These are phyloP conservation scores for Sporisorium iseilematis-ciliati DNA, from an alignment of 1,284 basidiomycete species.

Conservation along the genomic window DNA sequence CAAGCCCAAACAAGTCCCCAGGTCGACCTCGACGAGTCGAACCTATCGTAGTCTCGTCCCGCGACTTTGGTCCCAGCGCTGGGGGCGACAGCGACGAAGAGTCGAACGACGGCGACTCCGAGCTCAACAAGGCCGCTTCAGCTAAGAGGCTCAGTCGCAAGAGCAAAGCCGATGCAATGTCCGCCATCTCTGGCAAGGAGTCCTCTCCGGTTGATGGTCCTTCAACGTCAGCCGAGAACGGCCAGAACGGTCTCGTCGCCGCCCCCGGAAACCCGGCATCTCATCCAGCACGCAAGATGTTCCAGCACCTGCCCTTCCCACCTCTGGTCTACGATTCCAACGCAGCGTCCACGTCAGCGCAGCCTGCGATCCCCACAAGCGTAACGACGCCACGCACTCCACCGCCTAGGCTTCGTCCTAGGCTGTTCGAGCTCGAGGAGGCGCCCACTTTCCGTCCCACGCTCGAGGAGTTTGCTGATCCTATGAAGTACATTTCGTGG, in stretches of 20 bases:
- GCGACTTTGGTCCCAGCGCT: slow-evolving; percentile 48
- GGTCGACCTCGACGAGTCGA: slow-evolving; percentile 36
- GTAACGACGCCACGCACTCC: slow-evolving; percentile 55
- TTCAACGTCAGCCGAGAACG: slow-evolving; percentile 1
- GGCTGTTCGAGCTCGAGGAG: slow-evolving; percentile 84
- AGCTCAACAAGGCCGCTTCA: slow-evolving; percentile 29
- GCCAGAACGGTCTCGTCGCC: slow-evolving; percentile 4
- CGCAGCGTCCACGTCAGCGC: slow-evolving; percentile 3
- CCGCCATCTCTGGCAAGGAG: slow-evolving; percentile 33
- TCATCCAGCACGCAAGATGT: slow-evolving; percentile 47
- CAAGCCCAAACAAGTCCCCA: slow-evolving; percentile 41
- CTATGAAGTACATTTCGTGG: slow-evolving; percentile 91
- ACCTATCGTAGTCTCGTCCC: slow-evolving; percentile 46
- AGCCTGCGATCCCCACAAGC: slow-evolving; percentile 56
- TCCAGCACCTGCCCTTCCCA: slow-evolving; percentile 40
- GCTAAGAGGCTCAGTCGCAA: slow-evolving; percentile 51
- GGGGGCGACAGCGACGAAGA: slow-evolving; percentile 42
- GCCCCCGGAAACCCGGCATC: slow-evolving; percentile 38
- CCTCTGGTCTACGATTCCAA: slow-evolving; percentile 25
- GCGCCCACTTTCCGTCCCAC: slow-evolving; percentile 92
- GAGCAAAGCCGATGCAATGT: slow-evolving; percentile 54
- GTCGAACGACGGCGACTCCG: slow-evolving; percentile 33
- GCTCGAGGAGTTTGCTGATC: slow-evolving; percentile 89
- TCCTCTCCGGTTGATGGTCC: slow-evolving; percentile 5
- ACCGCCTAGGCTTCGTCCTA: slow-evolving; percentile 50